A percentile compares a stretch with the other conserved stretches of the same genome.
These are phyloP conservation scores for Rasamsonia emersonii DNA, from an alignment of 2,329 filamentous ascomycete genomes.

Conservation along the genomic window DNA sequence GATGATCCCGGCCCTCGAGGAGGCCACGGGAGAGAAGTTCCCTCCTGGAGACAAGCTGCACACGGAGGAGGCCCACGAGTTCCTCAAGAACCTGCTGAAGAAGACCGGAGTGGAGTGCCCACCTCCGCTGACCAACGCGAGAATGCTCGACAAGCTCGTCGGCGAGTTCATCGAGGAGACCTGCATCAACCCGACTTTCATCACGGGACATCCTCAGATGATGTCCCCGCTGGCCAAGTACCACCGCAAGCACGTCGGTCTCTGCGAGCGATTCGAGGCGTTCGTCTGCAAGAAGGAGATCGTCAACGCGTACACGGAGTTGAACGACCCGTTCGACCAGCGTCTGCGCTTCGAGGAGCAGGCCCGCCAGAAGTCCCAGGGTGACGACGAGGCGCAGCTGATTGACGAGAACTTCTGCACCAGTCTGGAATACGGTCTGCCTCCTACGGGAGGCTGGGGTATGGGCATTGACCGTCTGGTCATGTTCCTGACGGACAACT, in stretches of 20 bases:
- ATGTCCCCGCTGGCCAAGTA: conserved; percentile 98
- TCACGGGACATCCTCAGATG: conserved; percentile 72
- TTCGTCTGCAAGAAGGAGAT: conserved; percentile 98
- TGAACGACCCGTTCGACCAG: conserved; percentile 96
- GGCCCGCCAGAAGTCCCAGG: conserved; percentile 87
- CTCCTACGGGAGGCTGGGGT: conserved; percentile 92
- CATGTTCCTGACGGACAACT: conserved; percentile 94
- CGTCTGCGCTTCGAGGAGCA: conserved; percentile 89
- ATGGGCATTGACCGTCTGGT: conserved; percentile 91
- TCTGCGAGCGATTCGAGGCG: conserved; percentile 95
- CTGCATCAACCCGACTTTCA: conserved; percentile 89
- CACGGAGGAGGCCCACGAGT: conserved; percentile 79
- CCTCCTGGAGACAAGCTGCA: conserved; percentile 82
- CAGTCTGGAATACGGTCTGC: conserved; percentile 80
- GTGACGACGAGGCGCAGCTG: conserved; percentile 92
- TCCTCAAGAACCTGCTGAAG: conserved; percentile 74
- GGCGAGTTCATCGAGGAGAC: conserved; percentile 93
- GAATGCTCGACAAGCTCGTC: conserved; percentile 92
- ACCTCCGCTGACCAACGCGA: conserved; percentile 82
- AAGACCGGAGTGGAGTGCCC: conserved; percentile 87
- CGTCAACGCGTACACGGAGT: conserved; percentile 92
- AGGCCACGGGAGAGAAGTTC: conserved; percentile 87
- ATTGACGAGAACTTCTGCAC: conserved; percentile 94
- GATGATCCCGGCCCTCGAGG: conserved; percentile 91
- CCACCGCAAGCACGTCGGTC: conserved; percentile 68